Evolutionary conservation across 2,329 filamentous ascomycete species (phyloP).

Genomic region (Ustulina deusta): DNA sequence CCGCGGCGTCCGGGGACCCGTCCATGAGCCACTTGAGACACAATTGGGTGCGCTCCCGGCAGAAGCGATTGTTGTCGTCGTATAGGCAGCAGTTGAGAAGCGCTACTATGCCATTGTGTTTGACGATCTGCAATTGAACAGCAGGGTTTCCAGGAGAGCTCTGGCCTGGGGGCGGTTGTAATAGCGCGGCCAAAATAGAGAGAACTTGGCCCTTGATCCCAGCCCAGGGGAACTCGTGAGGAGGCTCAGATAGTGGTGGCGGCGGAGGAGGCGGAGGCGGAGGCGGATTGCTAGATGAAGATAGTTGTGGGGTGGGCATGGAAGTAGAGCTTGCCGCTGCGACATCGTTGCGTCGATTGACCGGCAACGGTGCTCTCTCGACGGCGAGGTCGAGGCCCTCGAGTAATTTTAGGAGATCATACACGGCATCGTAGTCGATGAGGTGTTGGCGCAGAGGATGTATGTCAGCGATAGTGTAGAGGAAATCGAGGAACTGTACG

Average conservation of each 20-base stretch:
- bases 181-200: slow-evolving; percentile 86
- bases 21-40: slow-evolving; percentile 87
- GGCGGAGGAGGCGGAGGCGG: slow-evolving; percentile 59
- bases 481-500: slow-evolving; percentile 93
- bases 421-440: slow-evolving; percentile 91
- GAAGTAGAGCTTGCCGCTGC: slow-evolving; percentile 43
- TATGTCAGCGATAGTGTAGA: slow-evolving; percentile 88
- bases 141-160: slow-evolving; percentile 73
- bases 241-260: slow-evolving; percentile 70
- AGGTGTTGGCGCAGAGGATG: slow-evolving; percentile 84
- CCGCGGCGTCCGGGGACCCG: slow-evolving; percentile 78
- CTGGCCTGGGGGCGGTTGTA: slow-evolving; percentile 80
- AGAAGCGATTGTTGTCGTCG: slow-evolving; percentile 93
- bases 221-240: slow-evolving; percentile 73
- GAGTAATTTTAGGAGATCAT: slow-evolving; percentile 87
- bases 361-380: slow-evolving; percentile 79
- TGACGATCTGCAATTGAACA: slow-evolving; percentile 89
- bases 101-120: slow-evolving; percentile 86
- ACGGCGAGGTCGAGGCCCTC: slow-evolving; percentile 90
- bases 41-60: slow-evolving; percentile 90
- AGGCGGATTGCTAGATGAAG: slow-evolving; percentile 52
- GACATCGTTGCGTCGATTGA: slow-evolving; percentile 48
- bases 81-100: slow-evolving; percentile 90
- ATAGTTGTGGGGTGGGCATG: slow-evolving; percentile 47
- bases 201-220: slow-evolving; percentile 93